Evolutionary conservation across 1,284 basidiomycete genomes (phyloP), one percentile per base, ranked within the genome.

Genomic region (Ganoderma boninense): DNA sequence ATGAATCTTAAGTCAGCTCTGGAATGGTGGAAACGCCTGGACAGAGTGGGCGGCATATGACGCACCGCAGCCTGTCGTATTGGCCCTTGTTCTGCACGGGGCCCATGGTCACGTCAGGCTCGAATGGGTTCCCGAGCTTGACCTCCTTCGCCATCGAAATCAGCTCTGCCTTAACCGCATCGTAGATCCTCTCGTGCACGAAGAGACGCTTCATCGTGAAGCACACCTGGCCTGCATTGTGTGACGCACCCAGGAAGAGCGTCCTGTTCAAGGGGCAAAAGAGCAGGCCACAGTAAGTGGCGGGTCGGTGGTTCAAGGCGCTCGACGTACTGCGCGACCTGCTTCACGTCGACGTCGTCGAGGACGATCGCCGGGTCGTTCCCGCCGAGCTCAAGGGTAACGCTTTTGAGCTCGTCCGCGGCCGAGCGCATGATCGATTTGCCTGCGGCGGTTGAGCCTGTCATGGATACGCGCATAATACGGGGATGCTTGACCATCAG

Each of bases 351-450:
- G 43, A 71, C 68, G 62, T 75, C 73, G 29, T 54, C 66, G 23
- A 69, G 54, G 42, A 75, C 70, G 49, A 75, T 73, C 4, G 72
- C 72, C 10, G 73, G 68, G 59, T 75, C 73, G 62, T 75, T 75
- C 2, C 73, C 73, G 26, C 73, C 72, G 5, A 75, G 68, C 66
- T 75, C 73, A 13, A 75, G 68, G n/a, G 73, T 75, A 40, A 73
- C 14, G 29, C 66, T 62, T 56, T 71, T 71, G 42, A 75, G 64
- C 63, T 69, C 66, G 18, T 40, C 35, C 18, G 69, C 70, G 13
- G 69, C 73, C 18, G n/a, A 57, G 44, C 69, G 68, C 71, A 75
- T 67, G 29, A 71, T 64, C 0, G 65, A 52, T 56, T 73, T 75
- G 16, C 73, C 73, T 3, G 63, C 67, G 2, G 52, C 56, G 0